A percentile compares a stretch with the other conserved stretches of the same genome.
Conservation (phyloP, 495 filamentous ascomycete genomes). For the Penicillium manginii region DNA sequence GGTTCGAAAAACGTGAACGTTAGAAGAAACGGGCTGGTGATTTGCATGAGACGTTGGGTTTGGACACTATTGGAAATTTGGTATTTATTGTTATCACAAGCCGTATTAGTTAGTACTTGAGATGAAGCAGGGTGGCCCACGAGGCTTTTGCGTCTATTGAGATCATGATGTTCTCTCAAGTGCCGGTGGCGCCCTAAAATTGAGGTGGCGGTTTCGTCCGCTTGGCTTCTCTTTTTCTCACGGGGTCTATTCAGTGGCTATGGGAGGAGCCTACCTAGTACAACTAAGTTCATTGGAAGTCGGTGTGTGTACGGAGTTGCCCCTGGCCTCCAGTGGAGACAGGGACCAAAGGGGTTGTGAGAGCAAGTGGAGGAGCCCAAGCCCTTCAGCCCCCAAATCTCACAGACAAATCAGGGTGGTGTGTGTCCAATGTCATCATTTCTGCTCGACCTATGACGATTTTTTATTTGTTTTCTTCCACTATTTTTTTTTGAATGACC, state of each 20-base stretch:
- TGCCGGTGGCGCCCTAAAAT: slow-evolving; percentile 2
- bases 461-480: slow-evolving; percentile 1
- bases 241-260: not conserved
- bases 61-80: not conserved
- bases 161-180: not conserved
- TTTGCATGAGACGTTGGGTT: not conserved
- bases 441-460: not conserved
- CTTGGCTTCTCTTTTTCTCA: not conserved
- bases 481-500: not conserved
- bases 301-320: not conserved
- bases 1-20: not conserved
- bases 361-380: slow-evolving; percentile 1
- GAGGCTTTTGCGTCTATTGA: not conserved
- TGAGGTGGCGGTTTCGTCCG: not conserved
- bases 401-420: not conserved
- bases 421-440: not conserved
- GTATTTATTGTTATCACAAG: not conserved
- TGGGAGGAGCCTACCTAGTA: not conserved
- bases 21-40: not conserved
- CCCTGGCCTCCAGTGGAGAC: not conserved
- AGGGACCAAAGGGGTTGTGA: not conserved
- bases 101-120: not conserved
- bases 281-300: not conserved
- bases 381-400: not conserved
- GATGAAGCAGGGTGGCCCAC: not conserved